Conservation (phyloP, 495 filamentous ascomycete genomes). For the Pyrenopolyporus hunteri region DNA sequence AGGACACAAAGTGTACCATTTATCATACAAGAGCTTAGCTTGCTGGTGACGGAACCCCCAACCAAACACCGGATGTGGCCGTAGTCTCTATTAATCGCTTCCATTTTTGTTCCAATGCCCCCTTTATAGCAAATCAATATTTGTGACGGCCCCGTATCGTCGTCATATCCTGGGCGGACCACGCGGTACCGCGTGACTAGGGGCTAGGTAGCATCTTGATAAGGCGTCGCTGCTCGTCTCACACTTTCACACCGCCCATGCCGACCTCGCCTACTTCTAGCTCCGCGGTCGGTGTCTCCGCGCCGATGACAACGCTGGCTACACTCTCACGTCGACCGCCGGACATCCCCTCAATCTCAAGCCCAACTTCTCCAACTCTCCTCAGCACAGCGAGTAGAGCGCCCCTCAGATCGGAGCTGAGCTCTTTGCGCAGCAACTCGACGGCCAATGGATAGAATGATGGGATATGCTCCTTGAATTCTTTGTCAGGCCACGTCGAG, state of each 20-base stretch:
- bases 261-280: slow-evolving; percentile 39
- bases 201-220: neutral
- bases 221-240: slow-evolving; percentile 5
- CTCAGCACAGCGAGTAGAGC: slow-evolving; percentile 77
- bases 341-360: slow-evolving; percentile 66
- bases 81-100: slow-evolving; percentile 29
- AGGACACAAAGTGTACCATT: slow-evolving; percentile 4
- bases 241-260: slow-evolving; percentile 29
- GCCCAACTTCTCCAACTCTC: slow-evolving; percentile 79
- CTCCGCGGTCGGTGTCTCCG: slow-evolving; percentile 31
- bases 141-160: neutral
- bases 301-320: slow-evolving; percentile 36
- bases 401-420: slow-evolving; percentile 75
- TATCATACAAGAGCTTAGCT: slow-evolving; percentile 18
- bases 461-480: slow-evolving; percentile 77
- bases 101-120: slow-evolving; percentile 30
- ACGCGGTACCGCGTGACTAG: neutral
- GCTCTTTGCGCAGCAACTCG: slow-evolving; percentile 81
- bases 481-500: slow-evolving; percentile 81
- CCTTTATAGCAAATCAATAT: slow-evolving; percentile 22
- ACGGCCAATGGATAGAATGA: slow-evolving; percentile 86
- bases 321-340: slow-evolving; percentile 42
- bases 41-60: slow-evolving; percentile 4
- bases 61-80: slow-evolving; percentile 29
- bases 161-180: neutral